These are phyloP conservation scores for Wickerhamomyces subpelliculosus DNA, from an alignment of 805 yeast species.

Conservation along the genomic window DNA sequence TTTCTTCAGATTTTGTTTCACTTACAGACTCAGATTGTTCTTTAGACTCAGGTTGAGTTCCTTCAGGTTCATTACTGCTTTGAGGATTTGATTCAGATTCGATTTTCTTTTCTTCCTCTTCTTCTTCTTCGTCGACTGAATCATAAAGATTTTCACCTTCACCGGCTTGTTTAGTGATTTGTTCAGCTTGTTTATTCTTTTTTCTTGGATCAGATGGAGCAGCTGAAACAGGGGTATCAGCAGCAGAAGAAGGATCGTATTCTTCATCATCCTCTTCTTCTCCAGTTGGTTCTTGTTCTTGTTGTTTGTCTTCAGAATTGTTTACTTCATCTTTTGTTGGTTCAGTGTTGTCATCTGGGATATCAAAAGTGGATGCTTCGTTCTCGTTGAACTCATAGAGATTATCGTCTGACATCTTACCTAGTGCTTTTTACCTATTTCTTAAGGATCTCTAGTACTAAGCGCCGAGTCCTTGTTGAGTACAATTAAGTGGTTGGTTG, in stretches of 20 bases:
- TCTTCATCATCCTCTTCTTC: slow-evolving; percentile 1
- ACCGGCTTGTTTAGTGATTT: not conserved
- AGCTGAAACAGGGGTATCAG: too few relatives aligned
- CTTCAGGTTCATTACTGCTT: too few relatives aligned
- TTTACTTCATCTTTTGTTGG: too few relatives aligned
- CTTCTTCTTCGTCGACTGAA: slow-evolving; percentile 5
- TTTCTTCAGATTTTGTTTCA: not conserved
- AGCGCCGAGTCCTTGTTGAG: too few relatives aligned
- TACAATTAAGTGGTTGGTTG: too few relatives aligned
- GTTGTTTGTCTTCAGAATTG: too few relatives aligned
- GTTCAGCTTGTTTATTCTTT: not conserved
- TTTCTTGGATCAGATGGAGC: not conserved
- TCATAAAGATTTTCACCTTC: slow-evolving; percentile 6
- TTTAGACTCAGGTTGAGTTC: not conserved
- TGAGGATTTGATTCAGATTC: not conserved
- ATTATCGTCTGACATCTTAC: slow-evolving; percentile 1
- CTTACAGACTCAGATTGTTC: not conserved
- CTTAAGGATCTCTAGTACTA: not conserved
- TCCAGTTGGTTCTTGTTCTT: too few relatives aligned
- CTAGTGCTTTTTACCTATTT: too few relatives aligned
- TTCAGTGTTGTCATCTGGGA: not conserved
- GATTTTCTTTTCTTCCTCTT: slow-evolving; percentile 6
- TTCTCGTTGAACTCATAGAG: slow-evolving; percentile 3
- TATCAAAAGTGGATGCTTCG: slow-evolving; percentile 1
- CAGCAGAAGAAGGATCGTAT: not conserved